Evolutionary conservation across 306 rosid species (phyloP), one percentile per base, ranked within the genome.

Genomic region (Quercus robur): DNA sequence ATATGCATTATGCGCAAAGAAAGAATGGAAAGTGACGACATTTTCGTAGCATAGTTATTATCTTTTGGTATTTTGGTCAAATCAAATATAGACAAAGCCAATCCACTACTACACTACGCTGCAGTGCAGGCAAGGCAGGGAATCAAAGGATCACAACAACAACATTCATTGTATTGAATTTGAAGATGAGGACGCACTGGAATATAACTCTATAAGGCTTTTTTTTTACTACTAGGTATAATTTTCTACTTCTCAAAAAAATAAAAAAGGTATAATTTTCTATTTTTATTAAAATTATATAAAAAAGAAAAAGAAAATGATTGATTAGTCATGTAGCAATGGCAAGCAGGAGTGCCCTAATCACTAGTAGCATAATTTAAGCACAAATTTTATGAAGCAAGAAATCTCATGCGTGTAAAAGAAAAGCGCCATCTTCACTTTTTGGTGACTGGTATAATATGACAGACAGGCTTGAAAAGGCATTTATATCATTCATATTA

Each of bases 371-470:
- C 21, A 11, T 77, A 21, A 21, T 80, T 86, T 52, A 73, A 61
- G 85, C 54, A 79, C 64, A 87, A 70, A 73, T 79, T 80, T 74
- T 72, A 74, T 74, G 87, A 86, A 63, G 81, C 80, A 78, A 83
- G 35, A 67, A 44, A 80, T 81, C 90, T 78, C 92, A 84, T 86
- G 91, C 81, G 80, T 67, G 14, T 49, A 11, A 69, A 69, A 35
- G 41, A 49, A 78, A 71, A n/a, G 15, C 26, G 17, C 19, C 11
- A n/a, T 20, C 66, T 14, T 62, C 25, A 11, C 23, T 33, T 3
- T 58, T 49, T 49, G 17, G 54, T 49, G 17, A 49, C 54, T 12
- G 54, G 13, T 49, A 49, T 12, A 3, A 63, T 4, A 74, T 56
- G 12, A 31, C 61, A 30, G n/a, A 31, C 61, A 30, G n/a, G 35